Evolutionary conservation across 2,329 filamentous ascomycete species (phyloP).

Genomic region (Verruconis gallopava): DNA sequence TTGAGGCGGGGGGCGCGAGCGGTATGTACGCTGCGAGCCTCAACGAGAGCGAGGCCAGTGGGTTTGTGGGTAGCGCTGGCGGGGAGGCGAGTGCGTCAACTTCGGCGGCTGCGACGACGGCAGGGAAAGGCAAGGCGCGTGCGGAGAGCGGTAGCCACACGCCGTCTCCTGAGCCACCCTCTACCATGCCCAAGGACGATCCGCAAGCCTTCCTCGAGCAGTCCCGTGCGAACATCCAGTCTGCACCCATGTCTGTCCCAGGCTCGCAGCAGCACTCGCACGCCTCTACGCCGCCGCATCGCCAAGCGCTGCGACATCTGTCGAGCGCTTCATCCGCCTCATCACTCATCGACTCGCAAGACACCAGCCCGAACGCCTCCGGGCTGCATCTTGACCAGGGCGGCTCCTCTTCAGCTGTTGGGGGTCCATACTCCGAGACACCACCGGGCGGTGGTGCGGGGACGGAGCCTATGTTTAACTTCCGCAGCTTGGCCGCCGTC

Average conservation of each 20-base stretch:
- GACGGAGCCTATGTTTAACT: slow-evolving; percentile 79
- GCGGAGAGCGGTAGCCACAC: slow-evolving; percentile 24
- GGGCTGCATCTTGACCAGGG: slow-evolving; percentile 34
- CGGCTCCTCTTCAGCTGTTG: background rate
- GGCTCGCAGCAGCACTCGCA: slow-evolving; percentile 24
- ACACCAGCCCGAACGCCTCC: slow-evolving; percentile 40
- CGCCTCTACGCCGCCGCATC: slow-evolving; percentile 30
- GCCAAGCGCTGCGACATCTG: slow-evolving; percentile 66
- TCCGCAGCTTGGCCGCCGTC: slow-evolving; percentile 73
- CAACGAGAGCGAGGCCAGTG: slow-evolving; percentile 13
- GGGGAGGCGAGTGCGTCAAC: background rate
- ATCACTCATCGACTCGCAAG: slow-evolving; percentile 47
- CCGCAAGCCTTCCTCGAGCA: slow-evolving; percentile 29
- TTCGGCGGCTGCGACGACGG: slow-evolving; percentile 14
- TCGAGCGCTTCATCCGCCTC: slow-evolving; percentile 81
- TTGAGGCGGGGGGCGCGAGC: too few relatives aligned
- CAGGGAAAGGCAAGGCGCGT: slow-evolving; percentile 33
- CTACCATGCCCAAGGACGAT: slow-evolving; percentile 25
- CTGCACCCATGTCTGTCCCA: slow-evolving; percentile 9
- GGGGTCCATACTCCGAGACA: slow-evolving; percentile 19
- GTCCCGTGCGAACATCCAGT: slow-evolving; percentile 30
- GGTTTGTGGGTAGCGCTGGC: background rate
- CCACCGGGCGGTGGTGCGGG: slow-evolving; percentile 38
- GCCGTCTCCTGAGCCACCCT: slow-evolving; percentile 29
- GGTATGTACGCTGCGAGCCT: slow-evolving; percentile 1